Conservation (phyloP, 139 green algal species). For the Eudorina sp. region DNA sequence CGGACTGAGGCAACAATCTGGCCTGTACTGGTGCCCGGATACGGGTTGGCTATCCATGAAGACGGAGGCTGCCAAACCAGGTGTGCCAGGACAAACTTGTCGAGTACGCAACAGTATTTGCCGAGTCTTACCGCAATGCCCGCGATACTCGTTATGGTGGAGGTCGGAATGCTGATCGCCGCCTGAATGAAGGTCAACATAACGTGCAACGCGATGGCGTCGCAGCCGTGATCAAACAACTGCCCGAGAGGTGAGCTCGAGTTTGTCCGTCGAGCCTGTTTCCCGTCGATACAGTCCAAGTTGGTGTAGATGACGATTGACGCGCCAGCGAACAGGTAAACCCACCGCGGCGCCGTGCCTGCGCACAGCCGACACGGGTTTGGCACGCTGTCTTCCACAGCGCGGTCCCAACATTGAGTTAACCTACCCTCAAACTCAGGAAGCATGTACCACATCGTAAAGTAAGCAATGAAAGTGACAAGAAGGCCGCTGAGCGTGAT, state of each 20-base stretch:
- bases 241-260: conserved; percentile 93
- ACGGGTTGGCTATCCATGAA: too few species aligned
- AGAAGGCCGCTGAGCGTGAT: conserved; percentile 89
- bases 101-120: too few species aligned
- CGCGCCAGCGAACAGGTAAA: conserved; percentile 69
- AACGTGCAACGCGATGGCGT: conserved; percentile 88
- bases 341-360: conserved; percentile 72
- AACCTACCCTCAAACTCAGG: conserved; percentile 75
- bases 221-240: conserved; percentile 97
- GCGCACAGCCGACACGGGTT: not conserved
- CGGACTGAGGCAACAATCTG: too few species aligned
- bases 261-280: conserved; percentile 93
- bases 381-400: not conserved
- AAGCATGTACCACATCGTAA: conserved; percentile 65
- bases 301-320: conserved; percentile 83
- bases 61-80: too few species aligned
- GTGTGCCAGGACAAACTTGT: too few species aligned
- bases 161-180: conserved; percentile 51
- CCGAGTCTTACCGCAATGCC: conserved; percentile 17
- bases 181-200: conserved; percentile 69
- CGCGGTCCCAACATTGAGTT: not conserved
- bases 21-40: too few species aligned
- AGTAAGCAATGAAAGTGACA: conserved; percentile 74
- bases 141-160: conserved; percentile 12
- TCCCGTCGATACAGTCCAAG: conserved; percentile 96